A percentile compares a stretch with the other conserved stretches of the same genome.
Evolutionary conservation across 352 stramenopile genomes (phyloP).

Genomic region (Paralagenidium karlingii): DNA sequence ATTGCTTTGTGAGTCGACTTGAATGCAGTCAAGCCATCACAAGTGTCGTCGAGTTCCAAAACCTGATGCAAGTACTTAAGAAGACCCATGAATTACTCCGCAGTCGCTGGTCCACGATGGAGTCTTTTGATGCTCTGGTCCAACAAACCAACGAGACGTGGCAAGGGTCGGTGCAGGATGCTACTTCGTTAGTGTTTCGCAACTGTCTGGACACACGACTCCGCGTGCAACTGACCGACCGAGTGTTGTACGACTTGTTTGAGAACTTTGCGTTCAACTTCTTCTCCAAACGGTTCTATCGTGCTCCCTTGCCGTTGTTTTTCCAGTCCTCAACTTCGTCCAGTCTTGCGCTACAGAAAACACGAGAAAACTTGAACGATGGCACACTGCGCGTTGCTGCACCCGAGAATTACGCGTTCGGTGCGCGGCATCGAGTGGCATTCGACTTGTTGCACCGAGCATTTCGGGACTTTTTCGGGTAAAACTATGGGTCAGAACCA

Average conservation of each 20-base stretch:
- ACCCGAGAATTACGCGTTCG: slow-evolving; percentile 5
- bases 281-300: slow-evolving; percentile 7
- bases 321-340: no score
- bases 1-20: slow-evolving; percentile 30
- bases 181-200: no score
- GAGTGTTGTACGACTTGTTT: slow-evolving; percentile 5
- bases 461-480: slow-evolving; percentile 11
- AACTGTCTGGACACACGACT: no score
- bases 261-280: slow-evolving; percentile 8
- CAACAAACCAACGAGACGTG: no score
- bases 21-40: slow-evolving; percentile 36
- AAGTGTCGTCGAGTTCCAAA: slow-evolving; percentile 32
- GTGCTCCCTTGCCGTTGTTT: slow-evolving; percentile 6
- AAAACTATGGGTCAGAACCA: no score
- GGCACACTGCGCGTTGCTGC: no score
- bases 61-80: slow-evolving; percentile 19
- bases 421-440: slow-evolving; percentile 6
- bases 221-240: no score
- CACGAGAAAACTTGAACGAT: no score
- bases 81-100: slow-evolving; percentile 22
- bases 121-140: no score
- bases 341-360: no score
- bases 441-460: slow-evolving; percentile 11
- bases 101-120: no score
- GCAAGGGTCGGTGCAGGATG: no score